A percentile compares a stretch with the other conserved stretches of the same genome.
These are phyloP conservation scores for Uromyces viciae-fabae DNA, from an alignment of 1,284 basidiomycete species.

Conservation along the genomic window DNA sequence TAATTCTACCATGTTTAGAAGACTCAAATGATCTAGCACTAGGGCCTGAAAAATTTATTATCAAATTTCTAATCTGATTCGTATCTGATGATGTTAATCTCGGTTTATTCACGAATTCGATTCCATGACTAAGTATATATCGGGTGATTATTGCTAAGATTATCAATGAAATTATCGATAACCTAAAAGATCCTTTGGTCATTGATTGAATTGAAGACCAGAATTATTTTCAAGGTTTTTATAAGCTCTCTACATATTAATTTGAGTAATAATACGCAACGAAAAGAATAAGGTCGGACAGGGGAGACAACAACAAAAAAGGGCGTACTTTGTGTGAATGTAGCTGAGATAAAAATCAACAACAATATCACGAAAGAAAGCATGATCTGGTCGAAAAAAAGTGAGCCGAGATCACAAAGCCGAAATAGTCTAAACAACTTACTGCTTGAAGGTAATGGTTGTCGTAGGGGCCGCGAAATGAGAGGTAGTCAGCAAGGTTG, in stretches of 20 bases:
- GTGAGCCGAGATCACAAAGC: too few species aligned
- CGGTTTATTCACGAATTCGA: constrained; percentile 83
- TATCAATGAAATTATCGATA: constrained; percentile 28
- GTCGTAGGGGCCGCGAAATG: constrained; percentile 4
- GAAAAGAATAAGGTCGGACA: background rate
- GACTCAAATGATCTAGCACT: constrained; percentile 59
- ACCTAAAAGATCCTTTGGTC: constrained; percentile 25
- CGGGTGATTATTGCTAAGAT: background rate
- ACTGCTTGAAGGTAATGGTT: constrained; percentile 25
- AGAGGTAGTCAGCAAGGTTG: background rate
- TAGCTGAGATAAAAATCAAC: constrained; percentile 23
- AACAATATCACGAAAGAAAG: constrained; percentile 22
- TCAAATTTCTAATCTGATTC: constrained; percentile 62
- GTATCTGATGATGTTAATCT: constrained; percentile 65
- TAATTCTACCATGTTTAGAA: constrained; percentile 10
- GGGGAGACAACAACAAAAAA: background rate
- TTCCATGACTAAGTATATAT: constrained; percentile 31
- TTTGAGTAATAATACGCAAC: background rate
- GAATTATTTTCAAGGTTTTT: background rate
- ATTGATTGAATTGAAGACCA: background rate
- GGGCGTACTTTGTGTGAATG: constrained; percentile 32
- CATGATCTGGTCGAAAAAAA: constrained; percentile 8
- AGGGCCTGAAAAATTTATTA: constrained; percentile 79
- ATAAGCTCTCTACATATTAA: background rate
- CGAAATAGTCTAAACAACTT: background rate